Conservation (phyloP, 345 rosid genomes). For the Brassica incana region DNA sequence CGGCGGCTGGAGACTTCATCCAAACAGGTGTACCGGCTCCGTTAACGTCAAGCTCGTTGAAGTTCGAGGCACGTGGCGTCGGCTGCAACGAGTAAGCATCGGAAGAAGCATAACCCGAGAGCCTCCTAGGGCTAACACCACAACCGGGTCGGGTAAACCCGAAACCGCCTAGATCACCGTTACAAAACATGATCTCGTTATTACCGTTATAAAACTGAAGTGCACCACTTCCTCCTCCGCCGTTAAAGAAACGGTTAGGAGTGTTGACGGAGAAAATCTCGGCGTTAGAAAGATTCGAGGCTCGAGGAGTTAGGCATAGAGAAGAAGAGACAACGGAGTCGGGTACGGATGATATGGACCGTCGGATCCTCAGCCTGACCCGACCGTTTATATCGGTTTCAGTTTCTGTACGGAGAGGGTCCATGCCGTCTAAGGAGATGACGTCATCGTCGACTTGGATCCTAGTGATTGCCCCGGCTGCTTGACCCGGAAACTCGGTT, state of each 20-base stretch:
- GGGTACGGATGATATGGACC: slow-evolving; percentile 42
- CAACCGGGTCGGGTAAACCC: slow-evolving; percentile 52
- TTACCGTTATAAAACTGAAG: slow-evolving; percentile 41
- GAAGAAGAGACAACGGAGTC: slow-evolving; percentile 37
- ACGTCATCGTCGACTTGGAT: slow-evolving; percentile 56
- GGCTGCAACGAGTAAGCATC: slow-evolving; percentile 70
- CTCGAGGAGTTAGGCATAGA: slow-evolving; percentile 49
- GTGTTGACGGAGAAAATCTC: slow-evolving; percentile 58
- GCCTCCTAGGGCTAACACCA: slow-evolving; percentile 48
- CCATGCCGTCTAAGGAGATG: slow-evolving; percentile 51
- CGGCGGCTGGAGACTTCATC: slow-evolving; percentile 44
- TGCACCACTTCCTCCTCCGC: slow-evolving; percentile 56
- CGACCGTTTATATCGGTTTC: slow-evolving; percentile 53
- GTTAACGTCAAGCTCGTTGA: slow-evolving; percentile 44
- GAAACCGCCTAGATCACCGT: slow-evolving; percentile 52
- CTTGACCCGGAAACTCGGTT: slow-evolving; percentile 52
- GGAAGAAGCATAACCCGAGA: slow-evolving; percentile 70
- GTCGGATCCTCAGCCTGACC: slow-evolving; percentile 41
- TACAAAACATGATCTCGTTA: slow-evolving; percentile 53
- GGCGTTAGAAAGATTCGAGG: slow-evolving; percentile 51
- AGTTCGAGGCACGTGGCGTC: slow-evolving; percentile 54
- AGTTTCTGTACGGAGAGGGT: slow-evolving; percentile 49
- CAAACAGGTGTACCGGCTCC: slow-evolving; percentile 38
- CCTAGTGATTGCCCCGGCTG: slow-evolving; percentile 48
- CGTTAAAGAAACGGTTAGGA: slow-evolving; percentile 56